Percentiles rank a stretch among this genome's conserved stretches.
phyloP scores from a whole-genome alignment of 2,329 filamentous ascomycete species.

The Stenocarpella maydis region DNA sequence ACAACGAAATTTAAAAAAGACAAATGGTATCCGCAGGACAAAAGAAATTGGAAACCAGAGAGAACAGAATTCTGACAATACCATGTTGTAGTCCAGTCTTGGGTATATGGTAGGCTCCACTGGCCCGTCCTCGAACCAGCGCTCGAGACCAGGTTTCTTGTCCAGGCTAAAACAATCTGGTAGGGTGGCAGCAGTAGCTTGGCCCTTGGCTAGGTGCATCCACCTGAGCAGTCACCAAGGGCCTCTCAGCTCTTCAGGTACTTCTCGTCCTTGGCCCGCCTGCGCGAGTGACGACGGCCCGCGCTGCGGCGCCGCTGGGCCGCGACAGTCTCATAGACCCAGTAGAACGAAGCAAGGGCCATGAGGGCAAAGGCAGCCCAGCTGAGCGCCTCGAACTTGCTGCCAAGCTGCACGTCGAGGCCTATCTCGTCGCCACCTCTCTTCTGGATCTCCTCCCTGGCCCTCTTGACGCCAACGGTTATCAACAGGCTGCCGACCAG shows the following conservation, averaged over 20 bases:
- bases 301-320: conserved; percentile 42
- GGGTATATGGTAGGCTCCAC: neutral
- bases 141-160: neutral
- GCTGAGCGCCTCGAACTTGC: conserved; percentile 54
- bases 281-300: neutral
- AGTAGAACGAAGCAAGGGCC: conserved; percentile 50
- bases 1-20: neutral
- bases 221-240: no score
- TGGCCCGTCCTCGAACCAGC: neutral
- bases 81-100: neutral
- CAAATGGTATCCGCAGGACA: conserved; percentile 4
- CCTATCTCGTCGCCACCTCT: conserved; percentile 53
- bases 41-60: neutral
- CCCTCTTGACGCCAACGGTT: conserved; percentile 52
- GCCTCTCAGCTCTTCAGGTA: neutral
- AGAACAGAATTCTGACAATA: neutral
- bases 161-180: neutral
- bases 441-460: conserved; percentile 50
- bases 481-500: conserved; percentile 53
- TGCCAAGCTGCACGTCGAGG: conserved; percentile 52
- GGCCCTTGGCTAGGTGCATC: no score
- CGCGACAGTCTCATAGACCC: conserved; percentile 47
- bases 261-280: conserved; percentile 17
- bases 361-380: conserved; percentile 59
- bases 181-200: neutral